Percentiles rank a stretch among this genome's conserved stretches.
phyloP scores from a whole-genome alignment of 805 yeast species.

The Yamadazyma olivae region DNA sequence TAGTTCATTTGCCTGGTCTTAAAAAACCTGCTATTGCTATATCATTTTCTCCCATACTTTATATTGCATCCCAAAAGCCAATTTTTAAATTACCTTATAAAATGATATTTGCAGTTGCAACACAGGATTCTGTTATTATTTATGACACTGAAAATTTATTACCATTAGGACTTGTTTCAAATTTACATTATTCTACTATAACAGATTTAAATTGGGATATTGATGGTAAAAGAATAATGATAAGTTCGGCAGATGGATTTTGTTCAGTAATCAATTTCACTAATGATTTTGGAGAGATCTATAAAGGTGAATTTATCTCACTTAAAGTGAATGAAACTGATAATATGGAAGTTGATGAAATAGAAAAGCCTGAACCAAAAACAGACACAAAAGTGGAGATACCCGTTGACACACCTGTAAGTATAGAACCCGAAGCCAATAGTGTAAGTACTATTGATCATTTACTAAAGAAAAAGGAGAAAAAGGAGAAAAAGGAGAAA shows the following conservation, averaged over 20 bases:
- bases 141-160: slow-evolving; percentile 72
- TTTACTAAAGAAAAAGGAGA: slow-evolving; percentile 11
- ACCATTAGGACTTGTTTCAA: slow-evolving; percentile 73
- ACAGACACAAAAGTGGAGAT: neutral
- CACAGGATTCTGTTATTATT: slow-evolving; percentile 77
- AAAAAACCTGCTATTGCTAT: slow-evolving; percentile 83
- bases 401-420: neutral
- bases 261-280: slow-evolving; percentile 58
- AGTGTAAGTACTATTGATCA: slow-evolving; percentile 13
- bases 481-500: too few relatives aligned
- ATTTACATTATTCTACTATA: slow-evolving; percentile 82
- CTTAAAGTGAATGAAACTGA: neutral
- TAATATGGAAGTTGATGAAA: neutral
- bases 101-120: slow-evolving; percentile 89
- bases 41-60: slow-evolving; percentile 68
- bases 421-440: neutral
- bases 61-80: slow-evolving; percentile 24
- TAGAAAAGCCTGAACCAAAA: neutral
- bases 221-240: slow-evolving; percentile 67
- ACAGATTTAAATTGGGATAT: slow-evolving; percentile 86
- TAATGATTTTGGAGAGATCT: slow-evolving; percentile 51
- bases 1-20: slow-evolving; percentile 75
- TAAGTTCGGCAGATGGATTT: slow-evolving; percentile 91
- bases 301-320: neutral
- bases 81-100: slow-evolving; percentile 67